These are phyloP conservation scores for Pythium folliculosum DNA, from an alignment of 352 stramenopile genomes.

Conservation along the genomic window DNA sequence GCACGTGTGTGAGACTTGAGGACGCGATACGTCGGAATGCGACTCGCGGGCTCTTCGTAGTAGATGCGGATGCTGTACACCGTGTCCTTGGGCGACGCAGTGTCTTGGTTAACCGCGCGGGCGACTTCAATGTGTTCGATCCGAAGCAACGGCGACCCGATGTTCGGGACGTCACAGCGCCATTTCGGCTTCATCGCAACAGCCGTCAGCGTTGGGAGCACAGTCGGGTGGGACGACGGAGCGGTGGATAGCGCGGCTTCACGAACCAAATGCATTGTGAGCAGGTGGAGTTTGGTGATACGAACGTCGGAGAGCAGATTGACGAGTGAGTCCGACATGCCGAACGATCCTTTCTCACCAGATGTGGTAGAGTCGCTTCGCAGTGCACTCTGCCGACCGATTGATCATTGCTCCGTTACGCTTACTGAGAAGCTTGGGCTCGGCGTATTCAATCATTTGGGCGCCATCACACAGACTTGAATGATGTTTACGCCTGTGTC, in stretches of 20 bases:
- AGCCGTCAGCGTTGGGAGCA: not conserved
- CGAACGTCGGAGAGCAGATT: no score
- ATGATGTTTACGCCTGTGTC: not conserved
- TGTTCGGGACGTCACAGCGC: not conserved
- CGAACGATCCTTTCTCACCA: no score
- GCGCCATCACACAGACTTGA: not conserved
- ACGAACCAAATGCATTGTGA: no score
- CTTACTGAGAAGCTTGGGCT: not conserved
- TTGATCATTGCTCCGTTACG: not conserved
- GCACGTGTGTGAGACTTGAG: not conserved
- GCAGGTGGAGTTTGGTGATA: no score
- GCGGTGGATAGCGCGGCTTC: no score
- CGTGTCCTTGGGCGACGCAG: not conserved
- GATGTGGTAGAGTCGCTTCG: no score
- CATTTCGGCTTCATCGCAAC: slow-evolving; percentile 7
- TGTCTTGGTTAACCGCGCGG: not conserved
- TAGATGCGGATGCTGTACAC: slow-evolving; percentile 1
- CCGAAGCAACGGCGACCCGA: not conserved
- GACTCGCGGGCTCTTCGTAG: slow-evolving; percentile 11
- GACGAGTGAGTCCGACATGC: no score
- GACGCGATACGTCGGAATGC: slow-evolving; percentile 4
- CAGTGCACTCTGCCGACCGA: no score
- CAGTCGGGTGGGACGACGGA: not conserved
- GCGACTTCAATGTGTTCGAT: slow-evolving; percentile 5
- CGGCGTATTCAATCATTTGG: not conserved